Conservation (phyloP, 345 rosid species). For the Eucalyptus caleyi region DNA sequence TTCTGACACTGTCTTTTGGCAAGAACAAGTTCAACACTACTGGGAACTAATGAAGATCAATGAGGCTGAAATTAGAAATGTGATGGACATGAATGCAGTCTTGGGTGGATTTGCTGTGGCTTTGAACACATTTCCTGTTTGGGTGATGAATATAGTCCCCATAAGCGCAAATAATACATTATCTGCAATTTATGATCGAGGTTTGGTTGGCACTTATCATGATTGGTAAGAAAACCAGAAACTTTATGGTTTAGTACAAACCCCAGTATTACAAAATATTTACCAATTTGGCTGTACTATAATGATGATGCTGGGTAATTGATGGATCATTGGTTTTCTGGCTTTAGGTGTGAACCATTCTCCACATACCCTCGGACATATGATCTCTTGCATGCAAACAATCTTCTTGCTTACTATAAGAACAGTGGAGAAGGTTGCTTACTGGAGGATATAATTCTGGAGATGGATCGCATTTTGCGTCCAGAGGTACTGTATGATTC, state of each 20-base stretch:
- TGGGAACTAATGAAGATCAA: slow-evolving; percentile 59
- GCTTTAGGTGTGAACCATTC: slow-evolving; percentile 83
- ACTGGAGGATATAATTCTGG: slow-evolving; percentile 79
- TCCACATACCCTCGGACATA: slow-evolving; percentile 92
- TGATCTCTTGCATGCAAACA: slow-evolving; percentile 69
- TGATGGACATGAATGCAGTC: slow-evolving; percentile 89
- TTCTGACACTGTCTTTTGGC: slow-evolving; percentile 59
- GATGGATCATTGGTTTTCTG: neutral
- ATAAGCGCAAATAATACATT: slow-evolving; percentile 54
- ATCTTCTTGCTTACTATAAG: slow-evolving; percentile 51
- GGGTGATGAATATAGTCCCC: slow-evolving; percentile 96
- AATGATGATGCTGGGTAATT: neutral
- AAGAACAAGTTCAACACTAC: slow-evolving; percentile 51
- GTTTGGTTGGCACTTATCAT: slow-evolving; percentile 71
- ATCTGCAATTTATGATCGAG: slow-evolving; percentile 64
- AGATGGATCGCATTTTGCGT: slow-evolving; percentile 81
- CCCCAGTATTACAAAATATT: neutral
- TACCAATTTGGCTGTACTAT: neutral
- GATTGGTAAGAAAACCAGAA: slow-evolving; percentile 51
- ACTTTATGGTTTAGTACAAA: neutral
- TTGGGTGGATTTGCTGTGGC: slow-evolving; percentile 77
- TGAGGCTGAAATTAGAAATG: slow-evolving; percentile 46
- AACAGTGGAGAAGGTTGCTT: slow-evolving; percentile 45
- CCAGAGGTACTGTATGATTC: slow-evolving; percentile 46
- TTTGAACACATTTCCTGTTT: slow-evolving; percentile 50